A percentile compares a stretch with the other conserved stretches of the same genome.
Evolutionary conservation across 129 eudicot species (phyloP).

Genomic region (Flaveria ramosissima): DNA sequence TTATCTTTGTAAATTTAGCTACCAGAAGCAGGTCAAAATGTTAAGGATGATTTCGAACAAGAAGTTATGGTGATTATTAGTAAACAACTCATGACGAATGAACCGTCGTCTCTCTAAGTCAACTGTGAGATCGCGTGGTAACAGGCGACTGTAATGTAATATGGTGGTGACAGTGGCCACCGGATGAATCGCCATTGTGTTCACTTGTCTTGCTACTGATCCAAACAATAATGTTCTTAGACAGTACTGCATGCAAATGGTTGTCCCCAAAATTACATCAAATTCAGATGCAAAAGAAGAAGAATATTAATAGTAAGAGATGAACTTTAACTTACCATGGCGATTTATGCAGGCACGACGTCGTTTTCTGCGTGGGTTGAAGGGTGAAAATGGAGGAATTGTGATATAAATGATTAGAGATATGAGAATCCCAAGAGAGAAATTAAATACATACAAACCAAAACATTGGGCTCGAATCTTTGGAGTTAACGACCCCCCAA

Average conservation of each 20-base stretch:
- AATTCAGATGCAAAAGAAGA: background rate
- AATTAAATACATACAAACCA: constrained; percentile 28
- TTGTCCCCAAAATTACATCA: background rate
- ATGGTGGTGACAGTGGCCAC: constrained; percentile 52
- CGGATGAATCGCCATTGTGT: constrained; percentile 39
- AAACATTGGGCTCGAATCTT: constrained; percentile 42
- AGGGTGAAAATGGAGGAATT: background rate
- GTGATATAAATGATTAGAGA: constrained; percentile 15
- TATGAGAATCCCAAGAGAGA: constrained; percentile 40
- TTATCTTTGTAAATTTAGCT: constrained; percentile 5
- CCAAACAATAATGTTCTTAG: constrained; percentile 31
- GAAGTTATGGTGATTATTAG: constrained; percentile 14
- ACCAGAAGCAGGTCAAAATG: constrained; percentile 53
- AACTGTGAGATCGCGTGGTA: constrained; percentile 35
- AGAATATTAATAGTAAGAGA: background rate
- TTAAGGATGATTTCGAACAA: constrained; percentile 40
- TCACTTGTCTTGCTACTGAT: constrained; percentile 35
- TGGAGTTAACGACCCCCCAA: constrained; percentile 35
- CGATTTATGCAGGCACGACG: background rate
- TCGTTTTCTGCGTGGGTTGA: constrained; percentile 11
- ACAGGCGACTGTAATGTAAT: constrained; percentile 45
- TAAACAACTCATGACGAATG: constrained; percentile 43
- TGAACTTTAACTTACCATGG: constrained; percentile 25
- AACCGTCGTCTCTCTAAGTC: constrained; percentile 33
- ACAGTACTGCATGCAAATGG: constrained; percentile 32